Base-by-base conservation (phyloP, 257 asterid genomes). In the Solanum chaucha region DNA sequence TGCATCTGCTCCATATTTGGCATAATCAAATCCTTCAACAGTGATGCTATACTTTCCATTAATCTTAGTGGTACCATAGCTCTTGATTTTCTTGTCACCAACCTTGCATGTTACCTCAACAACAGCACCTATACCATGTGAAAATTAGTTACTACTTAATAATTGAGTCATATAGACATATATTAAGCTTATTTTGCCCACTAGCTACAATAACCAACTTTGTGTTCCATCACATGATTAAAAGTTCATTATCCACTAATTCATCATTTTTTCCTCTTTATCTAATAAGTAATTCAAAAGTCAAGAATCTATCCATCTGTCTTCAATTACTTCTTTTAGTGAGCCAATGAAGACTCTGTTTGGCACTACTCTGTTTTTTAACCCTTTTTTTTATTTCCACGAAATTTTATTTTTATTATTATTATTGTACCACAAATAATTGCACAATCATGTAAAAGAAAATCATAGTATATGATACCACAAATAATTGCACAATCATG, bases 31-130 rank as follows among this genome's bases (percentile, higher is more conserved):
- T 38, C 95, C 96, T 86, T 89, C 90, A 67, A 95, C 80, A 2
- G 91, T 86, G 70, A 94, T 88, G 72, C 92, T 92, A 82, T 82
- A 94, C 61, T 94, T 95, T 20, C 98, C 98, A 84, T 95, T 95
- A 68, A 88, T 91, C 86, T 95, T 94, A 6, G 97, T 95, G 35
- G 89, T 90, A 12, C 98, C 98, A 75, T 92, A 95, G 78, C 93
- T 94, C 67, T 89, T 90, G 14, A 95, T 87, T 86, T 92, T 72
- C 83, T 93, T 93, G 24, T 93, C 88, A 1, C 95, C 98, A 1
- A 17, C 92, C 89, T 87, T 89, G 90, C 98, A 95, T 44, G 92
- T 93, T 19, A 95, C 95, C 85, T 93, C 97, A 85, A 95, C 98
- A n/a, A 92, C 89, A 71, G 96, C 96, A 90, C 97, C 98, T 95